Percentiles rank a stretch among this genome's conserved stretches.
These are phyloP conservation scores for Fusarium tricinctum DNA, from an alignment of 2,329 filamentous ascomycete species.

Conservation along the genomic window DNA sequence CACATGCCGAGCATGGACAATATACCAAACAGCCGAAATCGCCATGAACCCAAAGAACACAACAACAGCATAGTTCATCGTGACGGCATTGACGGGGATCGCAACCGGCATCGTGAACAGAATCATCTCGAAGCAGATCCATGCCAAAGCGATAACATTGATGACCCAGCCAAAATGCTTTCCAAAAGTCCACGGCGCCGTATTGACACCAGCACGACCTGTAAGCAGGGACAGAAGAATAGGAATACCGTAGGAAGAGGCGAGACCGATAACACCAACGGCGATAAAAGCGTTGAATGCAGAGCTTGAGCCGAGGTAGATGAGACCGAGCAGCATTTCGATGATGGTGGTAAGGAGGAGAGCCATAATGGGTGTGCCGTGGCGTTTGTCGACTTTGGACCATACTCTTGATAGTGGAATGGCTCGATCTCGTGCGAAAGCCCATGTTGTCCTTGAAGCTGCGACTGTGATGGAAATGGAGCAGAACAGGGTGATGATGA, in stretches of 20 bases:
- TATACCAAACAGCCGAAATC: constrained; percentile 74
- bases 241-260: constrained; percentile 80
- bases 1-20: constrained; percentile 60
- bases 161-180: constrained; percentile 73
- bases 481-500: constrained; percentile 82
- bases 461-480: constrained; percentile 82
- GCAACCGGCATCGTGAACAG: constrained; percentile 82
- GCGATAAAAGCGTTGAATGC: constrained; percentile 86
- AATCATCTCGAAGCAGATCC: constrained; percentile 79
- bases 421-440: constrained; percentile 80
- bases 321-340: constrained; percentile 79
- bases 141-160: constrained; percentile 75
- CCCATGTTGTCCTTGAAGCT: constrained; percentile 79
- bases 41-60: constrained; percentile 74
- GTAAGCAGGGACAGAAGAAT: constrained; percentile 79
- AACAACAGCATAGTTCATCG: constrained; percentile 78
- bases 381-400: constrained; percentile 72
- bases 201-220: constrained; percentile 70
- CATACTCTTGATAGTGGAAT: constrained; percentile 78
- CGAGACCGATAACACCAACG: constrained; percentile 83
- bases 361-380: constrained; percentile 79
- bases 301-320: constrained; percentile 82
- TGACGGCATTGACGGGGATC: constrained; percentile 67
- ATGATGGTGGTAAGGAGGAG: constrained; percentile 76
- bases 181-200: constrained; percentile 77